Percentiles rank a stretch among this genome's conserved stretches.
These are phyloP conservation scores for Aspergillus coremiiformis DNA, from an alignment of 495 filamentous ascomycete species.

Conservation along the genomic window DNA sequence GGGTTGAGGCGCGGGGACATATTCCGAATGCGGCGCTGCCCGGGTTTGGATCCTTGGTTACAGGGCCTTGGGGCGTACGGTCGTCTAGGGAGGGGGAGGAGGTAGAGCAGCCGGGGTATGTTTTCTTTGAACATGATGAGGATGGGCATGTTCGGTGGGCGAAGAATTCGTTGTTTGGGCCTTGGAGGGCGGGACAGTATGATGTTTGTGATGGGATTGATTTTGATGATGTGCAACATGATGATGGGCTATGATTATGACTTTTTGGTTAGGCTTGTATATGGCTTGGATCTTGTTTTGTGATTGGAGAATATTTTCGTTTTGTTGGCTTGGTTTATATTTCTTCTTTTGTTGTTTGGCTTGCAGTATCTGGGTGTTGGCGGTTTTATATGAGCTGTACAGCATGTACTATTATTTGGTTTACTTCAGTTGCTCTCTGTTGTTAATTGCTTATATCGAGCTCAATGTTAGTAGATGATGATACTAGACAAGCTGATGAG, in stretches of 20 bases:
- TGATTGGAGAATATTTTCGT: not conserved
- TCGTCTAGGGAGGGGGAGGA: conserved; percentile 1
- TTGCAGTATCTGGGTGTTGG: too few relatives aligned
- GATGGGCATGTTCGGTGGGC: conserved; percentile 31
- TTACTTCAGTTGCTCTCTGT: not conserved
- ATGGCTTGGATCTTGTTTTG: not conserved
- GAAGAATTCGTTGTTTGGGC: conserved; percentile 31
- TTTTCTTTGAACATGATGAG: conserved; percentile 37
- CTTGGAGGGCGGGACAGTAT: conserved; percentile 33
- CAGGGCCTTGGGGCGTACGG: conserved; percentile 20
- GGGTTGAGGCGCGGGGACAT: conserved; percentile 38
- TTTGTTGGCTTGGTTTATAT: too few relatives aligned
- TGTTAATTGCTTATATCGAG: conserved; percentile 3
- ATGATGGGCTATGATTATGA: conserved; percentile 7
- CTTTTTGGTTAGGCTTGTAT: conserved; percentile 1
- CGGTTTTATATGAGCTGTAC: not conserved
- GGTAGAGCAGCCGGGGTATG: conserved; percentile 31
- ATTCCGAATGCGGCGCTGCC: conserved; percentile 32
- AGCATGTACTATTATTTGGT: not conserved
- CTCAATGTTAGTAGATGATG: conserved; percentile 2
- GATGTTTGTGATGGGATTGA: conserved; percentile 35
- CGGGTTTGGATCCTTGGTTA: conserved; percentile 31
- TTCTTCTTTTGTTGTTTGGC: too few relatives aligned
- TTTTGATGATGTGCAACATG: conserved; percentile 22
- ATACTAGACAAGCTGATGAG: not conserved